phyloP scores from a whole-genome alignment of 2,329 filamentous ascomycete species.

The Colletotrichum spaethianum region DNA sequence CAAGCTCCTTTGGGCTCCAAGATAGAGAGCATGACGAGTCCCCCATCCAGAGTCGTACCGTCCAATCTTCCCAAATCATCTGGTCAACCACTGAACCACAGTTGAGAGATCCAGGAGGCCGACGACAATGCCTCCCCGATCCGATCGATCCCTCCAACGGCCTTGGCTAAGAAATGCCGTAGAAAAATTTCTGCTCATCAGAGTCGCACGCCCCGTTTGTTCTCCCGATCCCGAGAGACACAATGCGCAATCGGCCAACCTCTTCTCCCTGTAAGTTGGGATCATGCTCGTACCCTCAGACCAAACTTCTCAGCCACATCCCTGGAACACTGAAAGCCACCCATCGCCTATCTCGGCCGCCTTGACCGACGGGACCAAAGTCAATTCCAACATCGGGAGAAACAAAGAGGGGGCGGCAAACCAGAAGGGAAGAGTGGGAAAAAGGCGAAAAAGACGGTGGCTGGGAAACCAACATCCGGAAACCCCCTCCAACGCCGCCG shows the following conservation, averaged over 20 bases:
- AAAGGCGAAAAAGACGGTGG: conserved; percentile 36
- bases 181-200: conserved; percentile 8
- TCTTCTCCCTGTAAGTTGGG: conserved; percentile 27
- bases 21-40: conserved; percentile 31
- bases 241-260: conserved; percentile 40
- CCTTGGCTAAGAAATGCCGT: conserved; percentile 1
- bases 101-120: conserved; percentile 17
- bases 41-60: conserved; percentile 33
- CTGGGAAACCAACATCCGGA: conserved; percentile 37
- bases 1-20: conserved; percentile 5
- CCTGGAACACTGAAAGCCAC: conserved; percentile 37
- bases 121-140: conserved; percentile 21
- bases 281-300: conserved; percentile 37
- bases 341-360: conserved; percentile 23
- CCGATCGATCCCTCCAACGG: conserved; percentile 33
- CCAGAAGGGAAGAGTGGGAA: background rate
- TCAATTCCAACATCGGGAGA: conserved; percentile 38
- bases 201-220: conserved; percentile 26
- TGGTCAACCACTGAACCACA: conserved; percentile 17
- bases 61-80: conserved; percentile 34
- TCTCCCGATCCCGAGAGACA: conserved; percentile 11
- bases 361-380: conserved; percentile 22
- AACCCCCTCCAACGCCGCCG: conserved; percentile 31
- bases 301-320: conserved; percentile 38
- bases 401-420: background rate